Base-by-base conservation (phyloP, 129 eudicot species). In the Glebionis coronaria region DNA sequence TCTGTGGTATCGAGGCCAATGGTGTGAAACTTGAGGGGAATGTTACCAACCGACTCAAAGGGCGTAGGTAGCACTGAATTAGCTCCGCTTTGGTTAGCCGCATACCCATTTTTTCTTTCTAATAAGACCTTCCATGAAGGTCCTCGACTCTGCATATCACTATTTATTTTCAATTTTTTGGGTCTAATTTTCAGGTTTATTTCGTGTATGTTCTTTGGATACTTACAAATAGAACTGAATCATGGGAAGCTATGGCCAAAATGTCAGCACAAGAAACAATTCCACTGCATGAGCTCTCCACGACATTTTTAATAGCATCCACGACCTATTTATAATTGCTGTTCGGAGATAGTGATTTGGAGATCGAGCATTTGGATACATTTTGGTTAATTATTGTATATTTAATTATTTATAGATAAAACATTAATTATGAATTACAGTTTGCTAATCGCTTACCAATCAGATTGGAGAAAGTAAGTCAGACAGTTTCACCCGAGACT, bases 181-280 rank as follows among this genome's bases (percentile, higher is more conserved):
- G 20, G 20, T 71, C 56, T 50, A 58, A 44, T 54, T 69, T 67
- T 10, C 3, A 35, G 15, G 44, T n/a, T 13, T 21, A 42, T 47
- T 1, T 58, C 9, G 38, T 58, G 44, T 15, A 66, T 42, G 42
- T 0, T 38, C 16, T 52, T 52, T 57, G 10, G 6, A 44, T 56
- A 64, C 85, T 64, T 73, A 88, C 97, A 65, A 91, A 67, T 21
- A 85, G 44, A 25, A 88, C 93, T 7, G 97, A 82, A 66, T 83
- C 94, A 58, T 94, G 83, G 12, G 94, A 86, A 52, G 87, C 97
- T 63, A 90, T 84, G 49, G 87, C 77, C 1, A 89, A 44, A 76
- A 89, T 83, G 69, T 89, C 96, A 4, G 96, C 94, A 79, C 96
- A 89, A 2, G 96, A 85, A 19, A 84, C 97, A 47, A 87, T 81